Percentiles rank a stretch among this genome's conserved stretches.
Evolutionary conservation across 805 yeast genomes (phyloP).

Genomic region (Teunomyces funiuensis): DNA sequence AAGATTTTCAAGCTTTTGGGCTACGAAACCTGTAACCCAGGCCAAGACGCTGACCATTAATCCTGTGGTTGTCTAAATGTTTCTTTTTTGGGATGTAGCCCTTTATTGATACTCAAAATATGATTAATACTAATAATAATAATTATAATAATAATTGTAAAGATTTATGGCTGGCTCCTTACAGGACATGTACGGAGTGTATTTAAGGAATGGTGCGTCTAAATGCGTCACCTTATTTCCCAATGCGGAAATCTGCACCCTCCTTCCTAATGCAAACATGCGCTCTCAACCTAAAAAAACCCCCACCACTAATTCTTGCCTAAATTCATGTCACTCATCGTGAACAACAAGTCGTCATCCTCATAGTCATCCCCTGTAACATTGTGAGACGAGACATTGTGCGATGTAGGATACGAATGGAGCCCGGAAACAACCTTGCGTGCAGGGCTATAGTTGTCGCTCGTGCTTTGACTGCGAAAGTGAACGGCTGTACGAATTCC

Average conservation of each 20-base stretch:
- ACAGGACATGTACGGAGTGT: too few species aligned
- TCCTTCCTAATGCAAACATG: too few species aligned
- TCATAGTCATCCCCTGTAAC: conserved; percentile 22
- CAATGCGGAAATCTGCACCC: too few species aligned
- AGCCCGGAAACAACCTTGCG: conserved; percentile 1
- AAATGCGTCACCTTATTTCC: too few species aligned
- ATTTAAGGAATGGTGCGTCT: too few species aligned
- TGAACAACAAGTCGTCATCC: conserved; percentile 65
- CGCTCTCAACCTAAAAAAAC: too few species aligned
- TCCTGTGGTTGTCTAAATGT: background rate
- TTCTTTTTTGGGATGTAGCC: background rate
- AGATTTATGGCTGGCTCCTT: background rate
- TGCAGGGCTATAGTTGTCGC: background rate
- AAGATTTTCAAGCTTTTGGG: conserved; percentile 61
- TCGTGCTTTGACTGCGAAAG: conserved; percentile 2
- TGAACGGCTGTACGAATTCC: background rate
- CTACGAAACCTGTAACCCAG: conserved; percentile 69
- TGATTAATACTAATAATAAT: background rate
- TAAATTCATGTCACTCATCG: conserved; percentile 73
- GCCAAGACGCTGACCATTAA: conserved; percentile 59
- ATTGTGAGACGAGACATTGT: conserved; percentile 1
- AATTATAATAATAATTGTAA: conserved; percentile 1
- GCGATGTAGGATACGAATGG: conserved; percentile 4
- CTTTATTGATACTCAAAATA: background rate
- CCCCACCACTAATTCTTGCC: conserved; percentile 21